Percentiles rank a stretch among this genome's conserved stretches.
Conservation (phyloP, 176 grass and related monocot species). For the Carex kokanica region DNA sequence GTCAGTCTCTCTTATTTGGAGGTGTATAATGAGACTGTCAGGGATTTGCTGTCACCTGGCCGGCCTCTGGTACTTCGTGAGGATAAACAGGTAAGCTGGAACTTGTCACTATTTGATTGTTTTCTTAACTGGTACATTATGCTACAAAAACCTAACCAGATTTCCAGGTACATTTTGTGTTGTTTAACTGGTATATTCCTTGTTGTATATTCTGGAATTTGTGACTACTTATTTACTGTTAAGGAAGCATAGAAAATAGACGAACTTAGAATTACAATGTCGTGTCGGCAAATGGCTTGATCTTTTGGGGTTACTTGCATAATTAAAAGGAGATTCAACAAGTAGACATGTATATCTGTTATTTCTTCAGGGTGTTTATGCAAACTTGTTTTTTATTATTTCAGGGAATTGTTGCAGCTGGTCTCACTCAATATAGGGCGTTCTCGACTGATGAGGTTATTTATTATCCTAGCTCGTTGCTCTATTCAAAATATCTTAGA, state of each 20-base stretch:
- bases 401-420: conserved; percentile 87
- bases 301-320: background rate
- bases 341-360: background rate
- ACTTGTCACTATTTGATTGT: background rate
- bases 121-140: background rate
- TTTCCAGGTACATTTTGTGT: background rate
- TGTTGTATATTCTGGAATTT: background rate
- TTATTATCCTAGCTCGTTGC: conserved; percentile 14
- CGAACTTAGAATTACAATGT: background rate
- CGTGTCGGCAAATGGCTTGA: too few relatives aligned
- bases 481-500: background rate
- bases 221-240: background rate
- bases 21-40: conserved; percentile 96
- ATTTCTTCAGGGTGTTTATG: background rate
- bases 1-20: conserved; percentile 88
- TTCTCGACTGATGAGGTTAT: conserved; percentile 92
- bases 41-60: conserved; percentile 86
- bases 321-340: background rate
- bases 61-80: conserved; percentile 78
- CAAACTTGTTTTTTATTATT: conserved; percentile 25
- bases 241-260: background rate
- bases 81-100: conserved; percentile 70
- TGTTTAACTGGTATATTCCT: background rate
- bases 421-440: conserved; percentile 88
- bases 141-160: background rate